Base-by-base conservation (phyloP, 805 yeast species). In the Saccharomycopsis sp. region DNA sequence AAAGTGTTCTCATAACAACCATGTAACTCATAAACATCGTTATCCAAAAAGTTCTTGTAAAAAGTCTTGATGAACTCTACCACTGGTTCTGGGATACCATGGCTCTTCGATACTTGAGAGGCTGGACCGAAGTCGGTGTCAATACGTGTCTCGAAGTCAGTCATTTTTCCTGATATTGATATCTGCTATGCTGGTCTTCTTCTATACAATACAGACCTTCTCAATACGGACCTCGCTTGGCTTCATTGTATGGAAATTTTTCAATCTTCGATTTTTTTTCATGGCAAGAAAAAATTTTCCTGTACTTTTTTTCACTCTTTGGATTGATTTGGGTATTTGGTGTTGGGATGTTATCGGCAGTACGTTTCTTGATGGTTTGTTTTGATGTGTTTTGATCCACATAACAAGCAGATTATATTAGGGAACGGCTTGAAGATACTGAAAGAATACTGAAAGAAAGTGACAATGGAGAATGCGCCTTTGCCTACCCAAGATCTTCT, bases 1-100 rank as follows among this genome's bases (percentile, higher is more conserved):
- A 78, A 78, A 49, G 73, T 69, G 55, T 70, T 68, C 61, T 77
- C 80, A 65, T 78, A 78, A 64, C 78, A 77, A 34, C 73, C 71
- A 60, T 73, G 74, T 52, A 78, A 67, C 58, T 75, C 79, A 62
- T 72, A 70, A 25, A 72, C 74, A 62, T 77, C 74, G 68, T 75
- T 75, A 51, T 77, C 79, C 56, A 76, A 62, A 59, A 70, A 74
- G 12, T 73, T 69, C 64, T 73, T 72, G 68, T 76, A 73, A 66
- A 78, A 78, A 62, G 70, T 69, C 58, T 72, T 70, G 63, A 78
- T 71, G 67, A 76, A 78, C 51, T 72, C 73, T 23, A 69, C 65
- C 53, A 78, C 77, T 23, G 74, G 76, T 35, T 76, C 79, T 3
- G 82, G 81, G 56, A 78, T 67, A 24, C 65, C 24, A 22, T 19